Percentiles rank a stretch among this genome's conserved stretches.
Conservation (phyloP, 2,329 filamentous ascomycete species). For the Colletotrichum paranaense region DNA sequence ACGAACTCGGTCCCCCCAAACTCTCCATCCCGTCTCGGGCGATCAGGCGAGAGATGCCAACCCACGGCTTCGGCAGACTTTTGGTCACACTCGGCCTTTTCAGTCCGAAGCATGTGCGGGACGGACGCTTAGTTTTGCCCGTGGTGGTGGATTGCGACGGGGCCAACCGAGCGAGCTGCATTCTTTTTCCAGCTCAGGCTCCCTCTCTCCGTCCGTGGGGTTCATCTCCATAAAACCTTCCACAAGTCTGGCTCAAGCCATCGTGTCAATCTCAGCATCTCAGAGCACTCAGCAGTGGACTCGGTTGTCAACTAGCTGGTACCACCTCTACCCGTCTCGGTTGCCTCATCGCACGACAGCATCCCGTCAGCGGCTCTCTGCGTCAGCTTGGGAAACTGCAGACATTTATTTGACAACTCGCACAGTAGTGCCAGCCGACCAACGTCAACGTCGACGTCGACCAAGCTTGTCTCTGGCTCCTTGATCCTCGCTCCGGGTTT, state of each 20-base stretch:
- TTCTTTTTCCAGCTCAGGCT: slow-evolving; percentile 5
- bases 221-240: background rate
- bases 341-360: background rate
- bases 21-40: background rate
- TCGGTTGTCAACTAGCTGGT: background rate
- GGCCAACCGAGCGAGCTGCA: slow-evolving; percentile 6
- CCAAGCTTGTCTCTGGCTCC: background rate
- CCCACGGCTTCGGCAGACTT: slow-evolving; percentile 20
- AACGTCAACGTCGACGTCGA: background rate
- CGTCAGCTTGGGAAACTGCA: slow-evolving; percentile 9
- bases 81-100: background rate
- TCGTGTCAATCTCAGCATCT: background rate
- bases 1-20: background rate
- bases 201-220: background rate
- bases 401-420: slow-evolving; percentile 27
- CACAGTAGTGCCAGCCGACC: slow-evolving; percentile 1
- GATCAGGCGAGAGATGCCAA: background rate
- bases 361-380: background rate
- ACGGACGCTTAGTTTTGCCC: background rate
- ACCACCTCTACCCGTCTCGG: background rate
- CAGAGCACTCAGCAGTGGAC: background rate
- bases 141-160: background rate
- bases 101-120: background rate
- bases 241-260: background rate
- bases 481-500: background rate